Evolutionary conservation across 306 rosid species (phyloP).

Genomic region (Morella rubra): DNA sequence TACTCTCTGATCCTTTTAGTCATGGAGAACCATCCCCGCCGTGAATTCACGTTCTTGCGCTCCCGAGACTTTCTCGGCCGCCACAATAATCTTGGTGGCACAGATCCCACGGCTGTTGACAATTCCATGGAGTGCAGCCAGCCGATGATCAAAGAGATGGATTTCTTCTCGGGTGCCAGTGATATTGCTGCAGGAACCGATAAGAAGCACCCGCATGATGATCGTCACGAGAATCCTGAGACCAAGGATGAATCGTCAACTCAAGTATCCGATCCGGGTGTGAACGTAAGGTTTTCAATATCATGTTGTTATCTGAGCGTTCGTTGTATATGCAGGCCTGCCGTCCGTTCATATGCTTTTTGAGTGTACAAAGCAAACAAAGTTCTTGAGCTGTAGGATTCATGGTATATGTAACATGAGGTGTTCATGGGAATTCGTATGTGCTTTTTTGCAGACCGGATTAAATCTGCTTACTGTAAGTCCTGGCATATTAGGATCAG

Average conservation of each 20-base stretch:
- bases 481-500: slow-evolving; percentile 6
- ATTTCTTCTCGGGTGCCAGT: slow-evolving; percentile 34
- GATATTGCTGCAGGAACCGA: background rate
- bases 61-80: slow-evolving; percentile 15
- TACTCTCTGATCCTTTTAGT: background rate
- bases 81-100: background rate
- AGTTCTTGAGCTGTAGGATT: background rate
- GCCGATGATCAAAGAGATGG: slow-evolving; percentile 40
- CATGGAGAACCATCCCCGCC: slow-evolving; percentile 38
- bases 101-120: background rate
- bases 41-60: slow-evolving; percentile 35
- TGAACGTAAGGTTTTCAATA: slow-evolving; percentile 33
- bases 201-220: background rate
- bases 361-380: background rate
- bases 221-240: background rate
- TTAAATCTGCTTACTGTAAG: slow-evolving; percentile 29
- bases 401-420: background rate
- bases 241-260: slow-evolving; percentile 23
- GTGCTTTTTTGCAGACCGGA: slow-evolving; percentile 26
- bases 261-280: background rate
- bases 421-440: background rate
- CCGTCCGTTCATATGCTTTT: background rate
- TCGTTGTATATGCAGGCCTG: no score
- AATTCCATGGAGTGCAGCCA: background rate
- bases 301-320: background rate